Evolutionary conservation across 306 rosid genomes (phyloP), one percentile per base, ranked within the genome.

Genomic region (Hylodesmum podocarpum): DNA sequence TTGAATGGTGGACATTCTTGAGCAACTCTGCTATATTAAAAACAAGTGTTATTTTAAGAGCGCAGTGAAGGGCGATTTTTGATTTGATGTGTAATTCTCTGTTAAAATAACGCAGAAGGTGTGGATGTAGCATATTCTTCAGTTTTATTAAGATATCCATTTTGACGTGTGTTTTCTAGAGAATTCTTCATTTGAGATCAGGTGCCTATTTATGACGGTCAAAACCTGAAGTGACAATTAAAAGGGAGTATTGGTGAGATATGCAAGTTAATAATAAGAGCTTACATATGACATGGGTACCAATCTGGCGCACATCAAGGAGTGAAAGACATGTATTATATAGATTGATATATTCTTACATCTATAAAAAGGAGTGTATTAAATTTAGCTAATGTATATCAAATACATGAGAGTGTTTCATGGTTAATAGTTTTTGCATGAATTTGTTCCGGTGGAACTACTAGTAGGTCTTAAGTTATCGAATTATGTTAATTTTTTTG

Each of bases 271-370:
- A 79, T n/a, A n/a, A n/a, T 68, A 83, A 84, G 91, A 85, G 21
- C 87, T 88, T 66, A 73, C 83, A 25, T 75, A 83, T 87, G 94
- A 89, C 40, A 82, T 96, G 99, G 99, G 83, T 76, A 70, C 86
- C 93, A 21, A 79, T 96, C 59, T n/a, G n/a, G n/a, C n/a, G n/a
- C n/a, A n/a, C n/a, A n/a, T n/a, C n/a, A n/a, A n/a, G n/a, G n/a
- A n/a, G n/a, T n/a, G n/a, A n/a, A n/a, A n/a, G n/a, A n/a, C n/a
- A n/a, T n/a, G n/a, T n/a, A n/a, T n/a, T n/a, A n/a, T n/a, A n/a
- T n/a, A n/a, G n/a, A n/a, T n/a, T n/a, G n/a, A n/a, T n/a, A n/a
- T n/a, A n/a, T n/a, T n/a, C n/a, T n/a, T n/a, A n/a, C n/a, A n/a
- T n/a, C n/a, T n/a, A n/a, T n/a, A n/a, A n/a, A n/a, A n/a, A n/a